A percentile compares a stretch with the other conserved stretches of the same genome.
phyloP scores from a whole-genome alignment of 2,329 filamentous ascomycete species.

The Colletotrichum camelliae region DNA sequence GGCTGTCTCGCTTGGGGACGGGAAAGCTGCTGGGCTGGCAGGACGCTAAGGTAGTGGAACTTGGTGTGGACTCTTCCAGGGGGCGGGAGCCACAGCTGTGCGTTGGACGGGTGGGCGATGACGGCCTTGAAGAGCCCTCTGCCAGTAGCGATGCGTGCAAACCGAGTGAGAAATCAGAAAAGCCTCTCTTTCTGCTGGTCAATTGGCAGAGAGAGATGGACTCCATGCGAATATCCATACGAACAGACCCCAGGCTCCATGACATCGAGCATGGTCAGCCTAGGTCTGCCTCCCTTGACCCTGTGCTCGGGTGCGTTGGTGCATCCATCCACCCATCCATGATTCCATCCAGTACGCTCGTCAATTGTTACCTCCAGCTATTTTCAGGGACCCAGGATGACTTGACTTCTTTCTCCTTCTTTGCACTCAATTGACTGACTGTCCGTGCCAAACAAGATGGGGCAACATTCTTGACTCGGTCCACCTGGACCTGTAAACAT shows the following conservation, averaged over 20 bases:
- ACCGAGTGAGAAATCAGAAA: background rate
- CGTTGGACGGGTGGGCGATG: background rate
- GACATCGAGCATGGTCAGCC: background rate
- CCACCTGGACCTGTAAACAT: background rate
- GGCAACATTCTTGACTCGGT: background rate
- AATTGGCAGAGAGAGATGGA: background rate
- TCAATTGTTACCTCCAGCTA: background rate
- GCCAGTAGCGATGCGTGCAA: background rate
- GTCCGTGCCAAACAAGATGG: background rate
- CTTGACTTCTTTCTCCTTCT: background rate
- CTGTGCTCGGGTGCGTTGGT: background rate
- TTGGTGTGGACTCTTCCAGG: background rate
- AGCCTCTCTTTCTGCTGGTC: background rate
- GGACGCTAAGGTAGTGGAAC: background rate
- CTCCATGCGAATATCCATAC: background rate
- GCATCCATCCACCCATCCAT: background rate
- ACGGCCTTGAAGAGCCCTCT: background rate
- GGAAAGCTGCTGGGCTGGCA: background rate
- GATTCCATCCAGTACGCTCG: background rate
- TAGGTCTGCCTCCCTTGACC: background rate
- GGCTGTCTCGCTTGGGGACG: constrained; percentile 6
- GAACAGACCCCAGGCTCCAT: background rate
- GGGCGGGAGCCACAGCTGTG: background rate
- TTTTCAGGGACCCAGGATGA: background rate
- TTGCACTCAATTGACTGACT: background rate